These are phyloP conservation scores for Plasmodium gonderi DNA, from an alignment of 169 alveolate species.

Conservation along the genomic window DNA sequence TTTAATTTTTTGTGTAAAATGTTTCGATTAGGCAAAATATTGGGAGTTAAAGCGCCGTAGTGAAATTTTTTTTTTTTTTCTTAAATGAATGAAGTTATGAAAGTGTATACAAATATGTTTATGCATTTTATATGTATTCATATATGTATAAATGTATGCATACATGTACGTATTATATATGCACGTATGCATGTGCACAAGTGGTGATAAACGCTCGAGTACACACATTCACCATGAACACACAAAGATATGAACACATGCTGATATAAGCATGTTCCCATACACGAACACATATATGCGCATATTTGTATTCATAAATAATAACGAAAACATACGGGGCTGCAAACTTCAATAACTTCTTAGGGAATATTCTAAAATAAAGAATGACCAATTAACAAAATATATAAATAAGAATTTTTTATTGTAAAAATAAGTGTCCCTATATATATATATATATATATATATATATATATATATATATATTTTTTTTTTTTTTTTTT, in stretches of 20 bases:
- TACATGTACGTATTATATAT: not conserved
- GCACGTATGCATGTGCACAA: not conserved
- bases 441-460: not conserved
- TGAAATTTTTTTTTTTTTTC: constrained; percentile 7
- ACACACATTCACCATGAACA: not conserved
- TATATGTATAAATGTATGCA: too few species aligned
- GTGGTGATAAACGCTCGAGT: not conserved
- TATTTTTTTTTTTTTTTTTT: not conserved
- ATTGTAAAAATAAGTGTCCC: not conserved
- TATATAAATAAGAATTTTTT: not conserved
- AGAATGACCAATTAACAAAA: not conserved
- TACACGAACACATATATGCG: not conserved
- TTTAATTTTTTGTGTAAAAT: constrained; percentile 6
- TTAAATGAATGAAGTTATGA: not conserved
- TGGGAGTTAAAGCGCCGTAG: not conserved
- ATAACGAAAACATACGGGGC: not conserved
- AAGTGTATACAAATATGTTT: too few species aligned
- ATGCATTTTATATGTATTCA: not conserved
- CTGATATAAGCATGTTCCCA: not conserved
- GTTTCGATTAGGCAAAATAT: not conserved
- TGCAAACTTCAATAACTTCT: not conserved
- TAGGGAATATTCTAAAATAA: not conserved
- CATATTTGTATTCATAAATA: not conserved
- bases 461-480: not conserved
- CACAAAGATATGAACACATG: not conserved